Percentiles rank a stretch among this genome's conserved stretches.
Conservation (phyloP, 2,329 filamentous ascomycete genomes). For the Emmonsiellopsis sp. region DNA sequence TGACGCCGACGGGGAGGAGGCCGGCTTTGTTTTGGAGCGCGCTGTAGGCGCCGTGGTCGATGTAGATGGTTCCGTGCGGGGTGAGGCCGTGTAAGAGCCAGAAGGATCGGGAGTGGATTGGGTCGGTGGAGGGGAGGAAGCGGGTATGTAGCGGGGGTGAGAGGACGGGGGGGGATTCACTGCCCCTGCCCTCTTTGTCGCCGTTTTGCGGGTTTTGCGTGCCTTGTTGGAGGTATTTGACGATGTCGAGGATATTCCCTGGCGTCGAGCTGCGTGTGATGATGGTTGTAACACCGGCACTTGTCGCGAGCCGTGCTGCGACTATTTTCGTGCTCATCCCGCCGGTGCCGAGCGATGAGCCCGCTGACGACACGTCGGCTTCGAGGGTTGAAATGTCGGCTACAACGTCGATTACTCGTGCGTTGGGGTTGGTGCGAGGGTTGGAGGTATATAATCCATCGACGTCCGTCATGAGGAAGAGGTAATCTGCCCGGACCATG, state of each 20-base stretch:
- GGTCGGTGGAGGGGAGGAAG: conserved; percentile 74
- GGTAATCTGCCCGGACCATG: conserved; percentile 92
- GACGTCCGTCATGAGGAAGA: conserved; percentile 98
- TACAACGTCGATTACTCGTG: conserved; percentile 82
- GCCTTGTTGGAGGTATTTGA: conserved; percentile 61
- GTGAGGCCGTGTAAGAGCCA: conserved; percentile 91
- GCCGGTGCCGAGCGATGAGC: conserved; percentile 81
- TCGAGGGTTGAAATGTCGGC: conserved; percentile 74
- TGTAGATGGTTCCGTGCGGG: conserved; percentile 83
- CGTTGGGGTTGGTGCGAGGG: conserved; percentile 73
- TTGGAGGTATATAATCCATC: conserved; percentile 97
- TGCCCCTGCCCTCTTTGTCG: neutral
- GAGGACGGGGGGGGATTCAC: too few relatives aligned
- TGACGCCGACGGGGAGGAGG: conserved; percentile 79
- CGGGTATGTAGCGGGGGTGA: conserved; percentile 56
- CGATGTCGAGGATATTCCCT: conserved; percentile 81
- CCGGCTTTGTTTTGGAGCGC: conserved; percentile 77
- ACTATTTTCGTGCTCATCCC: conserved; percentile 98
- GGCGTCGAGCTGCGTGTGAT: conserved; percentile 92
- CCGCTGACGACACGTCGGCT: conserved; percentile 84
- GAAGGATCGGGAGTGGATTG: conserved; percentile 89
- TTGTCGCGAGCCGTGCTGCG: conserved; percentile 82
- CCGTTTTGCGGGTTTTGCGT: conserved; percentile 22
- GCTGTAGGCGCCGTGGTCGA: conserved; percentile 77
- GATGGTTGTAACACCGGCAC: conserved; percentile 88